Base-by-base conservation (phyloP, 1,284 basidiomycete genomes). In the Pholiota adiposa region DNA sequence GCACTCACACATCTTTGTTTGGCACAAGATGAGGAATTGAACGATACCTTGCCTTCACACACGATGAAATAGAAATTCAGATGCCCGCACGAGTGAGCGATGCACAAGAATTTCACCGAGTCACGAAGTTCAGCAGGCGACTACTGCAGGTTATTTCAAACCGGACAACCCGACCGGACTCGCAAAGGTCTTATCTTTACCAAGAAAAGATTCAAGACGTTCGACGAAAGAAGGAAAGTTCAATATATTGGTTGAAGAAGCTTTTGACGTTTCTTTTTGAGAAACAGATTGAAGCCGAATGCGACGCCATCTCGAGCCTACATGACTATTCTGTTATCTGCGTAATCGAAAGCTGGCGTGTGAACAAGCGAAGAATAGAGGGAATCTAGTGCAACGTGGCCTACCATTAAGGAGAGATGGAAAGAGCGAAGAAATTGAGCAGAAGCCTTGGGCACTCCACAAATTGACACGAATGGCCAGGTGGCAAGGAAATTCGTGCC, bases 81-180 rank as follows among this genome's bases (percentile, higher is more conserved):
- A n/a, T n/a, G n/a, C n/a, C n/a, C n/a, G n/a, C n/a, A n/a, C n/a
- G n/a, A n/a, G n/a, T n/a, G n/a, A n/a, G n/a, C n/a, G n/a, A n/a
- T n/a, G n/a, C n/a, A n/a, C n/a, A 50, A 6, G 34, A 18, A 27
- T 57, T 61, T 61, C 40, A 23, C 59, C 59, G 54, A 36, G 46
- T 29, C 53, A 27, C 49, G 49, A 55, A 23, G 27, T 54, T 58
- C 54, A 52, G 54, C 60, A 61, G 60, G 51, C 46, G 60, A 58
- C 60, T 43, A 31, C n/a, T 44, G 60, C 12, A 57, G 43, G 21
- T 31, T 3, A 12, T 23, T 27, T 46, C 14, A 23, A 23, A 46
- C 27, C 23, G 12, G 44, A 14, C 16, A 46, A 19, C 41, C 41
- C 11, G 23, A 16, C 23, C 21, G 21, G 25, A 27, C 27, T 4